These are phyloP conservation scores for Corchorus olitorius DNA, from an alignment of 345 rosid genomes.

Conservation along the genomic window DNA sequence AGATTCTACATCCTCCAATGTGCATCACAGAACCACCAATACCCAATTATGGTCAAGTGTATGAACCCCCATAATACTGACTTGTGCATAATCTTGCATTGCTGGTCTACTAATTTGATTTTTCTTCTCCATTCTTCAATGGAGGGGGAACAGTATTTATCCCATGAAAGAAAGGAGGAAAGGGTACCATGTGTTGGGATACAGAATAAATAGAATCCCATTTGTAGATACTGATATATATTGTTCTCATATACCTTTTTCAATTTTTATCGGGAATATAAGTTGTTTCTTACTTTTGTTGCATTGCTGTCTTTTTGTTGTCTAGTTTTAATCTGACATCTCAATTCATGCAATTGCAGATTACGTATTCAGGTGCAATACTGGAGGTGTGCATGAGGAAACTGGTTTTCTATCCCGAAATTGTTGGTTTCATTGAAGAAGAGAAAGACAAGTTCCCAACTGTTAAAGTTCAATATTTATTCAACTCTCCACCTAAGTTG, in stretches of 20 bases:
- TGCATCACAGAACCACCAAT: not conserved
- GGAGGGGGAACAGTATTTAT: not conserved
- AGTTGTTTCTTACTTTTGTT: not conserved
- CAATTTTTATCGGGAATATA: not conserved
- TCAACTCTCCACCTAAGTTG: slow-evolving; percentile 96
- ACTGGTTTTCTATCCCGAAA: slow-evolving; percentile 89
- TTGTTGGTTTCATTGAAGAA: slow-evolving; percentile 88
- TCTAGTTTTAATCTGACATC: not conserved
- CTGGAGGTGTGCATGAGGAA: slow-evolving; percentile 95
- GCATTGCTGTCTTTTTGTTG: not conserved
- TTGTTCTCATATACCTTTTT: not conserved
- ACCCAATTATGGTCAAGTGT: not conserved
- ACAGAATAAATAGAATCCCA: not conserved
- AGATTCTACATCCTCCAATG: not conserved
- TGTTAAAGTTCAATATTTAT: slow-evolving; percentile 70
- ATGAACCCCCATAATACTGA: not conserved
- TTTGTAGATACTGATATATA: not conserved
- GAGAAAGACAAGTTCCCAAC: slow-evolving; percentile 80
- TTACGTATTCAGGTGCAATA: slow-evolving; percentile 82
- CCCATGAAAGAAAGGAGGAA: not conserved
- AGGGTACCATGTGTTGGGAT: not conserved
- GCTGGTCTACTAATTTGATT: not conserved
- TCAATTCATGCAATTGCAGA: slow-evolving; percentile 42
- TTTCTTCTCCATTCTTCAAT: not conserved
- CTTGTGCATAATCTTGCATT: slow-evolving; percentile 5